Evolutionary conservation across 345 rosid species (phyloP), one percentile per base, ranked within the genome.

Genomic region (Boechera stricta): DNA sequence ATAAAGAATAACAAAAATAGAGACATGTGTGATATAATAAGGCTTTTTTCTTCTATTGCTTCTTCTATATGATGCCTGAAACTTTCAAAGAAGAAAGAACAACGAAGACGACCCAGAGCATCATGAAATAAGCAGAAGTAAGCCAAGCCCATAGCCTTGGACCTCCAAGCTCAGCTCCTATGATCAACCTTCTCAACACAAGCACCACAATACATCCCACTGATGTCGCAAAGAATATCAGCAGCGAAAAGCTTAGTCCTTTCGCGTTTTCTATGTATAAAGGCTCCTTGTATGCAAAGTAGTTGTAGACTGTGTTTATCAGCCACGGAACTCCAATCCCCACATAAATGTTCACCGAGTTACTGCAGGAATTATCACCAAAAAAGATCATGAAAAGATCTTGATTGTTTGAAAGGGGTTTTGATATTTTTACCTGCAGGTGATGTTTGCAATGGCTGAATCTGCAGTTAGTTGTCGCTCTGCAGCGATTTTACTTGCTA

Each of bases 261-360:
- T 65, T 69, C 0, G 95, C 97, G 55, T 89, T 82, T 62, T 87
- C 72, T 57, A 94, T 79, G 64, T 73, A 57, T 84, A 94, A 58
- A 10, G 95, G 95, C 82, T 94, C 92, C 64, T 74, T 77, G 54
- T 89, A 90, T 2, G 77, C 85, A 4, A 91, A 65, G 88, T 80
- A 86, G 79, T 91, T 94, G 93, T 94, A 94, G 9, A 82, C 81
- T 11, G 97, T 89, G 77, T 91, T 86, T 58, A 94, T 89, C 85
- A 94, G 86, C 98, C 98, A 94, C 2, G 98, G 98, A 21, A 94
- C 61, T 29, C 97, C 98, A 1, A 94, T 92, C 55, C 98, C 98
- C 42, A 94, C 86, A 24, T 94, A 92, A 58, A 91, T 94, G 64
- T 94, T 94, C 85, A 90, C 97, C 0, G 98, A 89, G 82, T 94